These are phyloP conservation scores for Cercospora sp. DNA, from an alignment of 2,329 filamentous ascomycete species.

Conservation along the genomic window DNA sequence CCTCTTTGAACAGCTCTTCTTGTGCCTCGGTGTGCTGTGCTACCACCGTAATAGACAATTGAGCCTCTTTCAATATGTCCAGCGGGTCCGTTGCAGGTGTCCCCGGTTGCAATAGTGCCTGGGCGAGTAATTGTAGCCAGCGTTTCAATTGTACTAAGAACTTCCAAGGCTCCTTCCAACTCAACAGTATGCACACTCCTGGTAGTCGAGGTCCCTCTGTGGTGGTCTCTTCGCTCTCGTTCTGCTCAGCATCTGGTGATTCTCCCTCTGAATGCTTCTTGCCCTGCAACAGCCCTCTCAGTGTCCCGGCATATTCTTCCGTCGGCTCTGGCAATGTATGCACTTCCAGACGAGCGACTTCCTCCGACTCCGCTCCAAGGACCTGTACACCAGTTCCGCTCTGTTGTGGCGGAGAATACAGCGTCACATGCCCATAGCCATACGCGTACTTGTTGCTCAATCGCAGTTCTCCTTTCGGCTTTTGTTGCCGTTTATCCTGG, in stretches of 20 bases:
- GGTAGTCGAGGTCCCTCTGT: conserved; percentile 20
- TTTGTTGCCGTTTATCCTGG: conserved; percentile 29
- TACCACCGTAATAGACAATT: conserved; percentile 89
- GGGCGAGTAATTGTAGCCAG: conserved; percentile 80
- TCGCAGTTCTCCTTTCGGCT: conserved; percentile 33
- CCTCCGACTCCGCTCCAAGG: conserved; percentile 37
- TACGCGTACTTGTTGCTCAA: conserved; percentile 39
- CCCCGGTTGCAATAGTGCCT: conserved; percentile 73
- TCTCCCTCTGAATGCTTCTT: conserved; percentile 21
- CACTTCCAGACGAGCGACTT: conserved; percentile 35
- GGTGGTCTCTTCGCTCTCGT: conserved; percentile 14
- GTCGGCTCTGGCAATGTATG: conserved; percentile 37
- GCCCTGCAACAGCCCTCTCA: conserved; percentile 31
- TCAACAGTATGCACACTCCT: conserved; percentile 76
- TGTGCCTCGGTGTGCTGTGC: conserved; percentile 95
- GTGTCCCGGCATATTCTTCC: conserved; percentile 32
- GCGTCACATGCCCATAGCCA: conserved; percentile 38
- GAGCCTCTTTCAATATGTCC: conserved; percentile 81
- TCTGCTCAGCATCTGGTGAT: conserved; percentile 18
- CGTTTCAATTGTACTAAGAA: conserved; percentile 87
- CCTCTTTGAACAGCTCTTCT: conserved; percentile 82
- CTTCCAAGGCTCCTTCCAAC: conserved; percentile 91
- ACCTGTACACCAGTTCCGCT: conserved; percentile 29
- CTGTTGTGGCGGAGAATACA: conserved; percentile 35
- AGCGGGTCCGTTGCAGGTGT: conserved; percentile 60